Base-by-base conservation (phyloP, 306 rosid species). In the Vicia faba region DNA sequence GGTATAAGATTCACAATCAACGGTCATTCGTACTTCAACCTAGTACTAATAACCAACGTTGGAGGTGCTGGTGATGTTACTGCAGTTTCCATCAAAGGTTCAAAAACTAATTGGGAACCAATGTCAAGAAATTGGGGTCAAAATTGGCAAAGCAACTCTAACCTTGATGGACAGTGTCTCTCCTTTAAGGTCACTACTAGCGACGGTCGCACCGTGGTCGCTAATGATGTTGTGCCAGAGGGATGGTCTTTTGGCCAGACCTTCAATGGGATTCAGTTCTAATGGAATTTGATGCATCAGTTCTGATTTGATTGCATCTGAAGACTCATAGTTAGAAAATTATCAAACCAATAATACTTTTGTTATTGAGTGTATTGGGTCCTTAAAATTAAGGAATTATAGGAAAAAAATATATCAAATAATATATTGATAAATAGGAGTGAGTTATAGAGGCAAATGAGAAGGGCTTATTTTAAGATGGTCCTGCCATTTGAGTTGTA, bases 71-170 rank as follows among this genome's bases (percentile, higher is more conserved):
- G 97, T 23, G 97, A 88, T 75, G 89, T 91, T 25, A 80, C 72
- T 0, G 78, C 87, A 0, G 97, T 82, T 72, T 82, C 87, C 20
- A 81, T 90, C 76, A 90, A 90, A 73, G 97, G 95, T 20, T 90
- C 97, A 4, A 84, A 73, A 66, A 81, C 92, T 10, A 60, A 61
- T 20, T 90, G 97, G 97, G 76, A 82, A 75, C 45, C 86, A n/a
- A 82, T 90, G 92, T 77, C 88, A 0, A 81, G 88, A 46, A 90
- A 90, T 48, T 90, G 97, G 97, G 97, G 97, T 0, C 97, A 90
- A 57, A 90, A 90, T 40, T 90, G 97, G 97, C 95, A 90, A 59
- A 87, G 84, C 83, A 90, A 87, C 65, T 10, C 81, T 15, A 16
- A 75, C 72, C 84, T 90, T n/a, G 70, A 85, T 6, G 90, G 95